Percentiles rank a stretch among this genome's conserved stretches.
Conservation (phyloP, 257 asterid species). For the Przewalskia tangutica region DNA sequence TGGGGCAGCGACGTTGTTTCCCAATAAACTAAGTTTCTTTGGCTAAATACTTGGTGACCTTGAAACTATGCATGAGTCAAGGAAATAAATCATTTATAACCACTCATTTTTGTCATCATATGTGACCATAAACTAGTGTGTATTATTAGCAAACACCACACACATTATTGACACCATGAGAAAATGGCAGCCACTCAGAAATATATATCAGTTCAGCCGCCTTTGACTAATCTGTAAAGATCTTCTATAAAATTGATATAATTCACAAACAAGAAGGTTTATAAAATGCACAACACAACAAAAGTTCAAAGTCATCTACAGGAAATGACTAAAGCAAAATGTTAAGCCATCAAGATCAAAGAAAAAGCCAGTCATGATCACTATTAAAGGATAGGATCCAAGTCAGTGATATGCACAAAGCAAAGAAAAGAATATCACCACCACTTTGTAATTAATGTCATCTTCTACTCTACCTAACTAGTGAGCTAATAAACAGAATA, state of each 20-base stretch:
- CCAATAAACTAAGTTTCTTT: no score
- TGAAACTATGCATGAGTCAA: background rate
- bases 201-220: background rate
- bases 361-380: background rate
- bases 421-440: background rate
- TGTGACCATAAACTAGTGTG: background rate
- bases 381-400: slow-evolving; percentile 2
- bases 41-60: background rate
- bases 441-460: background rate
- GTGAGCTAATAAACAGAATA: background rate
- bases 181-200: background rate
- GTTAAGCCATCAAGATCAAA: background rate
- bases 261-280: background rate
- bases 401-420: slow-evolving; percentile 3
- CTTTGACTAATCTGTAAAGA: background rate
- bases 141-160: background rate
- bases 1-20: no score
- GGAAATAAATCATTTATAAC: background rate
- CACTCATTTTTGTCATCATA: background rate
- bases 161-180: background rate
- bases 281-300: background rate
- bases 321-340: background rate
- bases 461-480: slow-evolving; percentile 3
- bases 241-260: background rate
- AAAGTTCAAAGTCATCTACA: background rate